Base-by-base conservation (phyloP, 2,329 filamentous ascomycete genomes). In the Thielaviopsis musarum region DNA sequence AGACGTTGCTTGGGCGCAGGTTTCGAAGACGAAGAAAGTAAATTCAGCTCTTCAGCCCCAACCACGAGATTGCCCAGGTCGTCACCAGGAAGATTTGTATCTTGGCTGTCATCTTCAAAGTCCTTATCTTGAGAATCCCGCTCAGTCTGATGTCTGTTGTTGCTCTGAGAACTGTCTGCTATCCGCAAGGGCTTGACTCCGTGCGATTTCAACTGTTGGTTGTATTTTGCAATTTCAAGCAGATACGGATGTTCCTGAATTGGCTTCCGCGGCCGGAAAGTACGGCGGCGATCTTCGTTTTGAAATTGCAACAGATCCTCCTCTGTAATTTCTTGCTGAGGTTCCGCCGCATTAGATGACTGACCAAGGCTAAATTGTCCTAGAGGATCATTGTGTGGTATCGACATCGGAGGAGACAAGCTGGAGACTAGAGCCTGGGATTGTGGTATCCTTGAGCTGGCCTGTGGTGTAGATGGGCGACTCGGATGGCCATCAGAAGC, bases 241-340 rank as follows among this genome's bases (percentile, higher is more conserved):
- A 77, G 68, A 63, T 82, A 83, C 3, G 80, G 80, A 52, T 81
- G 78, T 64, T 82, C 72, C 65, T 83, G 80, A 6, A 82, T 82
- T 1, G 79, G 79, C 62, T 82, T 83, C 21, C 80, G 74, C 1
- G 78, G 78, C 6, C 80, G 74, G n/a, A 83, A 69, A 3, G 76
- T 79, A 38, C 79, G 74, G 24, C 30, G 38, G 28, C 19, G 21
- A 3, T 51, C n/a, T 26, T 57, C 56, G 34, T 57, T 52, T 52
- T 57, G 56, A n/a, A 57, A 57, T 4, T 15, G 56, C 45, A 57
- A 45, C 2, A 57, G 26, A 21, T 52, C 38, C 26, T 57, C 45
- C 6, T 15, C 38, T n/a, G 56, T 57, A 38, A 45, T 57, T 38
- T 57, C 56, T 34, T n/a, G 19, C 24, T 34, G 45, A 21, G 34